A percentile compares a stretch with the other conserved stretches of the same genome.
These are phyloP conservation scores for Artemisia argyi DNA, from an alignment of 129 eudicot genomes.

Conservation along the genomic window DNA sequence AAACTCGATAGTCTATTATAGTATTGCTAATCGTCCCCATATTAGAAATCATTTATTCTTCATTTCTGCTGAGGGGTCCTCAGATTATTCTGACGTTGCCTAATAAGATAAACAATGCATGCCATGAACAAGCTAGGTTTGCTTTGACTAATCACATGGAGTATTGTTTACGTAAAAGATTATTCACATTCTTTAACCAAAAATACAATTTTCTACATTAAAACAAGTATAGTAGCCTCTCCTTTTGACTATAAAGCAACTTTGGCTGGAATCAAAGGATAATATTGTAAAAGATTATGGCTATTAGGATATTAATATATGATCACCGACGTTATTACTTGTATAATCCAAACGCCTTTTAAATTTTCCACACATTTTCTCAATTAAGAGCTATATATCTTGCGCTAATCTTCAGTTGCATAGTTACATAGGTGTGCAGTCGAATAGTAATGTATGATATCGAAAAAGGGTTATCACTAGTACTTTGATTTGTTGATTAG, in stretches of 20 bases:
- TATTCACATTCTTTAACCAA: constrained; percentile 36
- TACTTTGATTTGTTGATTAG: constrained; percentile 38
- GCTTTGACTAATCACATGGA: constrained; percentile 22
- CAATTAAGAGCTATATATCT: background rate
- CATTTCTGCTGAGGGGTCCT: background rate
- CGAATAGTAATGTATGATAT: constrained; percentile 17
- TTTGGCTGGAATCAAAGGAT: constrained; percentile 35
- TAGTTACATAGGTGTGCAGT: constrained; percentile 7
- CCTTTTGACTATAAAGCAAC: constrained; percentile 42
- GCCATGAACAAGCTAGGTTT: constrained; percentile 18
- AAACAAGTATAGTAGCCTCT: constrained; percentile 30
- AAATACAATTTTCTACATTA: constrained; percentile 30
- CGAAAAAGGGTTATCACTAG: constrained; percentile 20
- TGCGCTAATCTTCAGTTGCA: constrained; percentile 2
- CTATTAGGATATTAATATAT: constrained; percentile 26
- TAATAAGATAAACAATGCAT: constrained; percentile 30
- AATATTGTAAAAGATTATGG: constrained; percentile 29
- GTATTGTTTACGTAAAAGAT: constrained; percentile 36
- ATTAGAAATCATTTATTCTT: too few relatives aligned
- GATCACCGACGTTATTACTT: constrained; percentile 24
- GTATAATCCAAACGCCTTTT: constrained; percentile 4
- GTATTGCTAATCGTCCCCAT: too few relatives aligned
- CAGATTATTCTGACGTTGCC: constrained; percentile 15
- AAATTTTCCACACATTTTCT: background rate
- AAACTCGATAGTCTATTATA: too few relatives aligned